Percentiles rank a stretch among this genome's conserved stretches.
Evolutionary conservation across 1,284 basidiomycete genomes (phyloP).

Genomic region (Amylostereum chailletii): DNA sequence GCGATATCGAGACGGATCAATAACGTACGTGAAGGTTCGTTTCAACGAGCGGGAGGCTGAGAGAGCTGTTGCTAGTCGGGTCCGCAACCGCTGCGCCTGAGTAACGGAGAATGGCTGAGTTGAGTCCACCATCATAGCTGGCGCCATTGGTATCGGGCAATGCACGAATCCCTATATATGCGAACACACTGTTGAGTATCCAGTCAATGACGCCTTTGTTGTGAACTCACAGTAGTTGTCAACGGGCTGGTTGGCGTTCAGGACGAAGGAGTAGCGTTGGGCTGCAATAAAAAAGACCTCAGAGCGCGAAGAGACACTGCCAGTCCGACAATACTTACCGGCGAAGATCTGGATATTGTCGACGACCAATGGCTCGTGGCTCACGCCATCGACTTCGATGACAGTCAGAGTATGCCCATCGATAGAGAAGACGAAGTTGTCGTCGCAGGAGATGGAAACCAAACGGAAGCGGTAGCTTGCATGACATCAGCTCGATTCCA

Average conservation of each 20-base stretch:
- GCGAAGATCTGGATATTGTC: slow-evolving; percentile 30
- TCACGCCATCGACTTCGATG: slow-evolving; percentile 41
- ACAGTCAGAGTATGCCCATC: slow-evolving; percentile 34
- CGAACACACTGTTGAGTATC: background rate
- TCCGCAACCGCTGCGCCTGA: slow-evolving; percentile 31
- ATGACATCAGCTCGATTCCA: background rate
- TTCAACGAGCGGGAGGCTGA: slow-evolving; percentile 19
- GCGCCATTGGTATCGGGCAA: background rate
- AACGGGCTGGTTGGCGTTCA: slow-evolving; percentile 22
- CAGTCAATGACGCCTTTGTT: background rate
- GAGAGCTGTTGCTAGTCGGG: slow-evolving; percentile 28
- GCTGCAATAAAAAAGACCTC: slow-evolving; percentile 13
- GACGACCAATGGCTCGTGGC: slow-evolving; percentile 28
- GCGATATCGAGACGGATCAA: slow-evolving; percentile 1
- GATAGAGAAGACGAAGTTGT: slow-evolving; percentile 30
- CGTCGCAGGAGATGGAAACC: slow-evolving; percentile 24
- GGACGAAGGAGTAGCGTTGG: slow-evolving; percentile 30
- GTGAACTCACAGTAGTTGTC: slow-evolving; percentile 32
- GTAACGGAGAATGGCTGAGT: slow-evolving; percentile 49
- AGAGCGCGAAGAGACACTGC: background rate
- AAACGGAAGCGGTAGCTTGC: slow-evolving; percentile 28
- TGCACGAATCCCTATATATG: slow-evolving; percentile 14
- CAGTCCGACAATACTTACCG: slow-evolving; percentile 8
- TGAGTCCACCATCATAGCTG: slow-evolving; percentile 26
- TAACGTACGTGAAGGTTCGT: slow-evolving; percentile 16